phyloP scores from a whole-genome alignment of 1,284 basidiomycete genomes.

The Sanghuangporus sanghuang region DNA sequence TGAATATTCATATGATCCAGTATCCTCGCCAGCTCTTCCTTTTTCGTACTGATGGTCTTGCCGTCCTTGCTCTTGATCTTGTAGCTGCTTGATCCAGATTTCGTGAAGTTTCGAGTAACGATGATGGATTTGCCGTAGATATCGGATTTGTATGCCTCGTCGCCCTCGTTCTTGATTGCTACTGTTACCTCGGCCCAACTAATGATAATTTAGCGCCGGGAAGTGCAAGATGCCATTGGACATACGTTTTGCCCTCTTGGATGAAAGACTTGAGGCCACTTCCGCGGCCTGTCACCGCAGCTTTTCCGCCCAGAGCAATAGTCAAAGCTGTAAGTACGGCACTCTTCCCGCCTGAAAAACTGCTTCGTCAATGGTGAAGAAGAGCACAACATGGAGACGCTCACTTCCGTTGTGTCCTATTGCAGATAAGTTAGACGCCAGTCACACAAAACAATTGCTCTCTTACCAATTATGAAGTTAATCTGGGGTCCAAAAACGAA shows the following conservation, averaged over 20 bases:
- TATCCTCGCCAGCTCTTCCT: constrained; percentile 82
- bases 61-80: constrained; percentile 78
- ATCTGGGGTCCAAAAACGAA: constrained; percentile 87
- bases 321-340: constrained; percentile 93
- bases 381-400: constrained; percentile 26
- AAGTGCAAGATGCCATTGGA: constrained; percentile 13
- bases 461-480: constrained; percentile 93
- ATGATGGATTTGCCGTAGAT: constrained; percentile 82
- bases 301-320: constrained; percentile 91
- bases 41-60: constrained; percentile 70
- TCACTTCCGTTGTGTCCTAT: constrained; percentile 76
- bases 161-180: constrained; percentile 81
- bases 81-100: constrained; percentile 73
- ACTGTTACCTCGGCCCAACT: constrained; percentile 79
- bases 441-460: constrained; percentile 24
- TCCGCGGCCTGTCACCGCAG: constrained; percentile 83
- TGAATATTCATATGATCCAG: constrained; percentile 95
- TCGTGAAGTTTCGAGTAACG: constrained; percentile 79
- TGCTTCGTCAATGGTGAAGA: neutral
- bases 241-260: constrained; percentile 77
- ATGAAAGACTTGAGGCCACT: constrained; percentile 87
- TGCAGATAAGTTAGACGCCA: neutral
- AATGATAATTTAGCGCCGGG: neutral
- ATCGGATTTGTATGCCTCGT: constrained; percentile 82
- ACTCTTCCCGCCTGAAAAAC: constrained; percentile 79